Evolutionary conservation across 306 rosid genomes (phyloP), one percentile per base, ranked within the genome.

Genomic region (Dicorynia guianensis): DNA sequence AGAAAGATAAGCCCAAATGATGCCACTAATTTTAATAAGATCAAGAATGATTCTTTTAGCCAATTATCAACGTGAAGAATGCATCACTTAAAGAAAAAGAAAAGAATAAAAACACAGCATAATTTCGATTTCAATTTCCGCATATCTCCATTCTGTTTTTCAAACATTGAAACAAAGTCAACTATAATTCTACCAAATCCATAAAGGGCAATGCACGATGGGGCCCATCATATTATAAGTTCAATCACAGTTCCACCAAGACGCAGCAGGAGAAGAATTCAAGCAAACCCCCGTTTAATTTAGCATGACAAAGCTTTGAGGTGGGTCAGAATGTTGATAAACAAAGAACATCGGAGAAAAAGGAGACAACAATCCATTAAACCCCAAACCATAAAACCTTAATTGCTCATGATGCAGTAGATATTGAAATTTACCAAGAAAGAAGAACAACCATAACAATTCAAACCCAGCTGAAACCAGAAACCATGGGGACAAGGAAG

Each of bases 381-480:
- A 74, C 39, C 53, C 63, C 62, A 34, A 44, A 17, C 39, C 74
- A 46, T 18, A 19, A 44, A 12, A 78, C 13, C 44, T 35, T 3
- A 18, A 35, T 42, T 71, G 42, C 42, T 30, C 40, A 44, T 43
- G 11, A 53, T 11, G 56, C 44, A 49, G 39, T 30, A 61, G 10
- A 35, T 35, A 53, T 52, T 20, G 74, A 63, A 36, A 69, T 14
- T 69, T 63, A 68, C 67, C 74, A 50, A 20, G 57, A 50, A 74
- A 60, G 60, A 7, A 71, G 20, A 47, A 39, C 65, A 80, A 49
- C 61, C 18, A 52, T 11, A 36, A 18, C 53, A 60, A 40, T 5
- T 61, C 19, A 74, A 67, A 63, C 43, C 52, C 74, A 67, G 60
- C 10, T 47, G 35, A 63, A 75, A 61, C 17, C 62, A 63, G 48